Percentiles rank a stretch among this genome's conserved stretches.
phyloP scores from a whole-genome alignment of 2,329 filamentous ascomycete genomes.

The Botrytis hyacinthi region DNA sequence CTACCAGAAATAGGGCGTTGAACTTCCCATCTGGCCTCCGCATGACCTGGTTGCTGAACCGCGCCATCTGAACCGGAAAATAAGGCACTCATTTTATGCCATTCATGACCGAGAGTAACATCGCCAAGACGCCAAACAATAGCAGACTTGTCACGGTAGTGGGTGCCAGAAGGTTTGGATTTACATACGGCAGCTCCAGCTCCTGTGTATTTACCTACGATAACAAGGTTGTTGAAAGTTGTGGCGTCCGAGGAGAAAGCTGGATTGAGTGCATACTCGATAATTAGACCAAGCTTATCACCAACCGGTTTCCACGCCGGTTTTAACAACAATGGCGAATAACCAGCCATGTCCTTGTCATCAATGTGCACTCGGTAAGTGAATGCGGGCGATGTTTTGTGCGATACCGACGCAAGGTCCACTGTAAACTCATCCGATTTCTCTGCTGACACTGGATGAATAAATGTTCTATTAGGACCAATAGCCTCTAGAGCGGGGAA shows the following conservation, averaged over 20 bases:
- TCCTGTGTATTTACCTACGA: slow-evolving; percentile 71
- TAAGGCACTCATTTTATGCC: slow-evolving; percentile 77
- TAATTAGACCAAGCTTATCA: slow-evolving; percentile 79
- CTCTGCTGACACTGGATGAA: slow-evolving; percentile 63
- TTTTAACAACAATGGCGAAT: slow-evolving; percentile 60
- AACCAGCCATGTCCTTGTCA: slow-evolving; percentile 50
- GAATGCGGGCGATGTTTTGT: slow-evolving; percentile 75
- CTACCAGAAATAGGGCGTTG: slow-evolving; percentile 49
- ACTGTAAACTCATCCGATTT: slow-evolving; percentile 78
- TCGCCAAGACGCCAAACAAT: slow-evolving; percentile 82
- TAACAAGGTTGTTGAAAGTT: slow-evolving; percentile 69
- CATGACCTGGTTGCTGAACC: slow-evolving; percentile 68
- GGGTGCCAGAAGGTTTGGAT: slow-evolving; percentile 77
- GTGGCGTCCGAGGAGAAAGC: slow-evolving; percentile 47
- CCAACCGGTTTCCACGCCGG: slow-evolving; percentile 77
- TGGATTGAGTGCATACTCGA: slow-evolving; percentile 83
- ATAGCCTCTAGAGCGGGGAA: slow-evolving; percentile 77
- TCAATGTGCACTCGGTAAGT: slow-evolving; percentile 86
- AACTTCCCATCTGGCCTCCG: slow-evolving; percentile 83
- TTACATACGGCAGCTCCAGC: slow-evolving; percentile 64
- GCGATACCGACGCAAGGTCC: slow-evolving; percentile 66
- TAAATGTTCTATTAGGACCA: slow-evolving; percentile 88
- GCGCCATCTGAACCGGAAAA: slow-evolving; percentile 70
- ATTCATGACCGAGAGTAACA: slow-evolving; percentile 57
- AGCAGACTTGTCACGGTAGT: slow-evolving; percentile 71